These are phyloP conservation scores for Dittrichia graveolens DNA, from an alignment of 129 eudicot genomes.

Conservation along the genomic window DNA sequence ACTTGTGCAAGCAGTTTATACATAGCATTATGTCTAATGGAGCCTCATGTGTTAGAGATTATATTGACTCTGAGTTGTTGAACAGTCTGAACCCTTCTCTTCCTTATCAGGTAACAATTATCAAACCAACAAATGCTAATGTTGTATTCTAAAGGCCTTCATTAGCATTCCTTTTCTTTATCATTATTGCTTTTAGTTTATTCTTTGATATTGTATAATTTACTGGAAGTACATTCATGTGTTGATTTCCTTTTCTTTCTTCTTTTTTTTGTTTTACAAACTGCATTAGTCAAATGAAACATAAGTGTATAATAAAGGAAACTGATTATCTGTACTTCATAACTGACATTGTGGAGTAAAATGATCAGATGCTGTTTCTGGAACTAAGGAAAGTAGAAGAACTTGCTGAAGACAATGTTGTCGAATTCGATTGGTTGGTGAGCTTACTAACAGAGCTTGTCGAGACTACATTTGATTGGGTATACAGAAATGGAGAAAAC, in stretches of 20 bases:
- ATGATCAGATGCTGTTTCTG: constrained; percentile 59
- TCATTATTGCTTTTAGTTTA: not conserved
- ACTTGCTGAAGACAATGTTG: constrained; percentile 52
- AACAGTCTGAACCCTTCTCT: constrained; percentile 46
- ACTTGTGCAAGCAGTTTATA: constrained; percentile 47
- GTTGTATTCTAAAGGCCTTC: not conserved
- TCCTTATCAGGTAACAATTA: constrained; percentile 61
- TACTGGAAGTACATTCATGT: no score
- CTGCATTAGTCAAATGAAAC: not conserved
- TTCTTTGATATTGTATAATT: no score
- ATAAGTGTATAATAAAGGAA: not conserved
- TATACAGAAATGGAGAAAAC: constrained; percentile 37
- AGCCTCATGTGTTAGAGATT: constrained; percentile 20
- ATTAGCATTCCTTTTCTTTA: not conserved
- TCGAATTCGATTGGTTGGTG: constrained; percentile 56
- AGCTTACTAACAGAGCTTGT: constrained; percentile 48
- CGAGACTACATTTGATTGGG: constrained; percentile 48
- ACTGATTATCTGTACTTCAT: constrained; percentile 11
- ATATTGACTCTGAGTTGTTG: constrained; percentile 33
- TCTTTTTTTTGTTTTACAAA: not conserved
- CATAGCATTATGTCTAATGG: constrained; percentile 36
- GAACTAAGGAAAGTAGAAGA: constrained; percentile 66
- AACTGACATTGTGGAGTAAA: constrained; percentile 20
- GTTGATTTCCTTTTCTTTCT: not conserved
- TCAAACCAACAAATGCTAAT: not conserved